Percentiles rank a stretch among this genome's conserved stretches.
phyloP scores from a whole-genome alignment of 331 rosid genomes.

The Malus hybrid region DNA sequence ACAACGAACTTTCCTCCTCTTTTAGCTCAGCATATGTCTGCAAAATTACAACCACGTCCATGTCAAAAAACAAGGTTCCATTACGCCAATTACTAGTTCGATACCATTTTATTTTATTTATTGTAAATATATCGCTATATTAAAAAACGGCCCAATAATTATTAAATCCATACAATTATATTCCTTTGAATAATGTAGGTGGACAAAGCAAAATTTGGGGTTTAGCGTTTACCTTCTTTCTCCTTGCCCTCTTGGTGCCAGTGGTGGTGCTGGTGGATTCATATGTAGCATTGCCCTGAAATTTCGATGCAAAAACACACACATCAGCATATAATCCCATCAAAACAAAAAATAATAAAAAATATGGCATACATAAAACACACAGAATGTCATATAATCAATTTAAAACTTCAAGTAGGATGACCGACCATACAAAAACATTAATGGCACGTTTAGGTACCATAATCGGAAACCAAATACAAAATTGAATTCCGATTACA shows the following conservation, averaged over 20 bases:
- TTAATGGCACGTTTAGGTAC: too few species aligned
- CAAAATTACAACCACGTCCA: slow-evolving; percentile 2
- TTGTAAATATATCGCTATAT: too few species aligned
- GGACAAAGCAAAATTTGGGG: neutral
- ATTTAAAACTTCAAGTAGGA: too few species aligned
- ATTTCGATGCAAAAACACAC: neutral
- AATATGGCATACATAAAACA: too few species aligned
- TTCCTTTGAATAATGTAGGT: neutral
- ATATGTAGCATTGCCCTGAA: slow-evolving; percentile 57
- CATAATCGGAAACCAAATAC: too few species aligned
- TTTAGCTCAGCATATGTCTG: slow-evolving; percentile 71
- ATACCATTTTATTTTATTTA: too few species aligned
- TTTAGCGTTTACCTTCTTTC: slow-evolving; percentile 41
- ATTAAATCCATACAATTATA: too few species aligned
- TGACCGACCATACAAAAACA: too few species aligned
- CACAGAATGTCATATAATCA: too few species aligned
- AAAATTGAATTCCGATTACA: too few species aligned
- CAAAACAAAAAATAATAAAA: neutral
- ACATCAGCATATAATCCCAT: neutral
- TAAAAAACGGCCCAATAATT: neutral
- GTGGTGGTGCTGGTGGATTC: slow-evolving; percentile 48
- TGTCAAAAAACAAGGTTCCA: neutral
- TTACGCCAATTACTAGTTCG: too few species aligned
- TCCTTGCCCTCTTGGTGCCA: slow-evolving; percentile 37
- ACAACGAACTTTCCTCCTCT: slow-evolving; percentile 60